A percentile compares a stretch with the other conserved stretches of the same genome.
phyloP scores from a whole-genome alignment of 139 green algal species.

The Tetradesmus obliquus region DNA sequence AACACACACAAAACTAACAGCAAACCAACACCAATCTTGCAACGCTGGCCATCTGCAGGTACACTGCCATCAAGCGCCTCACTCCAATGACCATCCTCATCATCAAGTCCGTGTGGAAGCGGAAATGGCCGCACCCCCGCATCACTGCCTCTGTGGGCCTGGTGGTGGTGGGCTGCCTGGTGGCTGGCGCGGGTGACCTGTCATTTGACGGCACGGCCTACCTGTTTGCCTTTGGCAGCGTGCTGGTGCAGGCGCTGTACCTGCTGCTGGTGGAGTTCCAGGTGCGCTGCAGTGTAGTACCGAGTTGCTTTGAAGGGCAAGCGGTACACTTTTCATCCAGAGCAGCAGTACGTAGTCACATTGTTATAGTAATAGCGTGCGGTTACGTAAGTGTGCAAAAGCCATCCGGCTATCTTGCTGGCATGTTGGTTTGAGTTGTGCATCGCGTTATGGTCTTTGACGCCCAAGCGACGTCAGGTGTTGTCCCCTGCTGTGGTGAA shows the following conservation, averaged over 20 bases:
- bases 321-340: background rate
- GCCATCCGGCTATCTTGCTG: background rate
- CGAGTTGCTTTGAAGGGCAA: background rate
- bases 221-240: conserved; percentile 68
- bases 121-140: conserved; percentile 36
- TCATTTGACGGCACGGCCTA: conserved; percentile 76
- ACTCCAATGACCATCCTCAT: conserved; percentile 71
- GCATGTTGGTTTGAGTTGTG: too few relatives aligned
- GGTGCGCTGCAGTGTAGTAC: conserved; percentile 34
- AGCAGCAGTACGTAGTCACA: background rate
- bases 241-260: conserved; percentile 76
- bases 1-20: too few relatives aligned
- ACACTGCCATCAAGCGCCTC: conserved; percentile 74
- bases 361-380: too few relatives aligned
- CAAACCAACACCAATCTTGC: too few relatives aligned
- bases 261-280: conserved; percentile 84
- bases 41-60: conserved; percentile 55
- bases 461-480: too few relatives aligned
- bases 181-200: conserved; percentile 71
- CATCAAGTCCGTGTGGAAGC: conserved; percentile 52
- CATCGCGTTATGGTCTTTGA: too few relatives aligned
- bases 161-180: conserved; percentile 70
- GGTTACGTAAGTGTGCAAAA: background rate
- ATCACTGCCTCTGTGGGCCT: conserved; percentile 60
- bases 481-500: too few relatives aligned